Evolutionary conservation across 768 basidiomycete genomes (phyloP), one percentile per base, ranked within the genome.

Genomic region (Podaxis rugospora): DNA sequence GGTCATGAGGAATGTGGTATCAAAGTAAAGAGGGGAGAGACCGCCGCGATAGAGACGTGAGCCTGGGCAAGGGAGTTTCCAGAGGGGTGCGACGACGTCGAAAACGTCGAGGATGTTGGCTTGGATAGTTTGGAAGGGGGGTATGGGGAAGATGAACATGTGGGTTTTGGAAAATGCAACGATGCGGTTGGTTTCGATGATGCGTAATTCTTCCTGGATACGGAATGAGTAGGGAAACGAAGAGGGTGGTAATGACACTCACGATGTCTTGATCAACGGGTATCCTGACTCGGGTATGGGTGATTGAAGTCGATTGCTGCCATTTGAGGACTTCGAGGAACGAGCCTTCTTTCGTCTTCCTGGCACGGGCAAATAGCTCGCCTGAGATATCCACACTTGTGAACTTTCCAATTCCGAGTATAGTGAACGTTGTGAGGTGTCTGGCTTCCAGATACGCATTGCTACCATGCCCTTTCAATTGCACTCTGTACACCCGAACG

Each of bases 101-200:
- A 47, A 54, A 3, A 49, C 35, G 28, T 61, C 59, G 14, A 54
- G 42, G n/a, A 46, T 16, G 35, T 55, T 61, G 32, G 59, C 59
- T 61, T 61, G 59, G 35, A 55, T 55, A 35, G 42, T 61, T 61
- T 61, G 59, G 36, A 61, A 60, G 28, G 59, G 52, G n/a, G 59
- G 59, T 9, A 61, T 61, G 2, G 52, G 46, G 25, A 47, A 61
- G 32, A 61, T 61, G 44, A 54, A 42, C 59, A 61, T 55, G 32
- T 47, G 11, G 21, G 59, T 55, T 47, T 55, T 54, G 52, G 59
- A 61, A 25, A 61, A 55, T 25, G 52, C 59, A 13, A 47, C 52
- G 14, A 61, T 46, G 18, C 59, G 59, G 52, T 61, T 55, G 28
- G 50, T 61, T 54, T 55, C 52, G 14, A 61, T 36, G 35, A 61